Evolutionary conservation across 2,329 filamentous ascomycete species (phyloP).

Genomic region (Xylariaceae sp.): DNA sequence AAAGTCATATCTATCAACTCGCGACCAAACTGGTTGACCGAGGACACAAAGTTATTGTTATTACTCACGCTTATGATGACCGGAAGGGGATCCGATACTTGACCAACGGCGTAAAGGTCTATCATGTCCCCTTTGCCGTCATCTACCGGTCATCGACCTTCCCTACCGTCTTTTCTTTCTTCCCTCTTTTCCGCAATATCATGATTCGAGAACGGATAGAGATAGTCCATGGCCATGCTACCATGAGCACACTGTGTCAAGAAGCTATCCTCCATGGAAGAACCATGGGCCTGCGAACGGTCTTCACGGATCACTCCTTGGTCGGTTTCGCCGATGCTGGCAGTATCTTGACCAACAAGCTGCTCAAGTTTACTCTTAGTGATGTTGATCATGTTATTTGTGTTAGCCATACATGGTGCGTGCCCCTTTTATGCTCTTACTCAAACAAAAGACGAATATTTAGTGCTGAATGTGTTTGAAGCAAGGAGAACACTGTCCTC

Average conservation of each 20-base stretch:
- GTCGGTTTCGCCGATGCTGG: conserved; percentile 96
- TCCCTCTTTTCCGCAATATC: conserved; percentile 95
- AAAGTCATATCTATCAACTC: conserved; percentile 97
- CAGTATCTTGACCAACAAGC: conserved; percentile 94
- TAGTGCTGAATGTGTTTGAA: conserved; percentile 36
- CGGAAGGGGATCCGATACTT: conserved; percentile 90
- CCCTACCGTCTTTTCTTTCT: conserved; percentile 97
- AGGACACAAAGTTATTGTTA: conserved; percentile 95
- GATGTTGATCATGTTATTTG: conserved; percentile 98
- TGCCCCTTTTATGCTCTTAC: background rate
- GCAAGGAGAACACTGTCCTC: conserved; percentile 96
- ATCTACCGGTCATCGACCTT: conserved; percentile 93
- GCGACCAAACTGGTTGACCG: conserved; percentile 95
- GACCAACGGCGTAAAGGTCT: conserved; percentile 96
- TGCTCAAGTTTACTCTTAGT: conserved; percentile 91
- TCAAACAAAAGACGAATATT: conserved; percentile 9
- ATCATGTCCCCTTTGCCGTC: conserved; percentile 92
- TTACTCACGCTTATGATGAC: conserved; percentile 90
- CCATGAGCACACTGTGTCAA: conserved; percentile 86
- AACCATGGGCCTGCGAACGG: conserved; percentile 92
- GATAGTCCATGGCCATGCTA: conserved; percentile 96
- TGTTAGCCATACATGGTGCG: conserved; percentile 93
- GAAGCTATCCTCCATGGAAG: conserved; percentile 91
- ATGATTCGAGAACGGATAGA: conserved; percentile 90
- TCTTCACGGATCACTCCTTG: conserved; percentile 95